These are phyloP conservation scores for Monocercomonoides exilis DNA, from an alignment of 78 protist species.

Conservation along the genomic window DNA sequence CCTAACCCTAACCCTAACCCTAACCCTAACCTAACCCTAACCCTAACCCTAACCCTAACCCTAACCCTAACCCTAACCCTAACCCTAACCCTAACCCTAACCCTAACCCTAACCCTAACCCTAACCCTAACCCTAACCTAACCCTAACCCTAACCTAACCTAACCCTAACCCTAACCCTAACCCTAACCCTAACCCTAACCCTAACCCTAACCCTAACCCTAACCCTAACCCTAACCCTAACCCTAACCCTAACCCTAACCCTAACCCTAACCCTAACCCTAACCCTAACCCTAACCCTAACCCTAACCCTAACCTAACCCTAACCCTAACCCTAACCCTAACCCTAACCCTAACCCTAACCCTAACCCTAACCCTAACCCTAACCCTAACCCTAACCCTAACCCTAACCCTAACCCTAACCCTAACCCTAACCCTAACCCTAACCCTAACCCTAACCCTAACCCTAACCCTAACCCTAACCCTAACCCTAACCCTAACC, in stretches of 20 bases:
- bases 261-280: constrained; percentile 30
- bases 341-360: constrained; percentile 29
- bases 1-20: constrained; percentile 30
- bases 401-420: constrained; percentile 29
- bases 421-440: constrained; percentile 26
- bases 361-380: constrained; percentile 30
- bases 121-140: too few relatives aligned
- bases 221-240: constrained; percentile 29
- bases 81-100: constrained; percentile 16
- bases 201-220: constrained; percentile 30
- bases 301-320: too few relatives aligned
- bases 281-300: constrained; percentile 3
- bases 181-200: constrained; percentile 30
- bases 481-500: too few relatives aligned
- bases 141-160: too few relatives aligned
- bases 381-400: constrained; percentile 30
- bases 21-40: too few relatives aligned
- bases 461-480: constrained; percentile 27
- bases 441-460: constrained; percentile 24
- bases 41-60: constrained; percentile 27
- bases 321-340: constrained; percentile 30
- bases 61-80: background rate
- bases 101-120: constrained; percentile 28
- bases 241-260: constrained; percentile 30
- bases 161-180: constrained; percentile 14